Evolutionary conservation across 805 yeast species (phyloP), one percentile per base, ranked within the genome.

Genomic region (Brettanomyces anomalus): DNA sequence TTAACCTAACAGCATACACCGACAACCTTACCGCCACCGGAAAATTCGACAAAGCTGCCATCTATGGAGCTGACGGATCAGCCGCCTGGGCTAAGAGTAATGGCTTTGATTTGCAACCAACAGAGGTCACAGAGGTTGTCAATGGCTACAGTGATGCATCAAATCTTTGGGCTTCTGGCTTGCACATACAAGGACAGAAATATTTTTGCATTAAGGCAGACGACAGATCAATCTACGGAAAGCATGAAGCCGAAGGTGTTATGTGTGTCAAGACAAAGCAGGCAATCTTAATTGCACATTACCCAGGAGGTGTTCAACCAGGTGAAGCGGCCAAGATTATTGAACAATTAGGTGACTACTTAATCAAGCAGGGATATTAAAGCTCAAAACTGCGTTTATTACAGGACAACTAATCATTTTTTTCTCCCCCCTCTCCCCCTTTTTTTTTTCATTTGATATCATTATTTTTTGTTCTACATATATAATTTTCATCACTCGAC

Each of bases 311-410:
- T 43, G 83, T 85, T 38, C 90, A 81, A 63, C 86, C 97, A 28
- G 96, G 95, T 54, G 96, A 86, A 61, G 97, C 97, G 42, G 85
- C 97, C 46, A 78, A 83, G 57, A 85, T 89, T 49, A 96, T 90
- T 44, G 98, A 93, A 65, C 90, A 87, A 59, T 74, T 93, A 70
- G 97, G 95, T 38, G 97, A 93, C 62, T 89, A 93, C 60, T 75
- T 93, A 67, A 87, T 90, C 61, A 71, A 87, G 56, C 90, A 84
- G 43, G 85, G 87, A 46, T 89, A 85, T 65, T 90, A 72, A 32
- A 32, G 15, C 18, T 8, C 8, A 32, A 32, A 32, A 32, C 13
- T 32, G 18, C 13, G 8, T 7, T 24, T 11, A 24, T 24, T 24
- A 24, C 28, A 24, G 28, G 3, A 7, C 28, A 24, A 11, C 28